Evolutionary conservation across 768 basidiomycete species (phyloP).

Genomic region (Leccinum arenicola): DNA sequence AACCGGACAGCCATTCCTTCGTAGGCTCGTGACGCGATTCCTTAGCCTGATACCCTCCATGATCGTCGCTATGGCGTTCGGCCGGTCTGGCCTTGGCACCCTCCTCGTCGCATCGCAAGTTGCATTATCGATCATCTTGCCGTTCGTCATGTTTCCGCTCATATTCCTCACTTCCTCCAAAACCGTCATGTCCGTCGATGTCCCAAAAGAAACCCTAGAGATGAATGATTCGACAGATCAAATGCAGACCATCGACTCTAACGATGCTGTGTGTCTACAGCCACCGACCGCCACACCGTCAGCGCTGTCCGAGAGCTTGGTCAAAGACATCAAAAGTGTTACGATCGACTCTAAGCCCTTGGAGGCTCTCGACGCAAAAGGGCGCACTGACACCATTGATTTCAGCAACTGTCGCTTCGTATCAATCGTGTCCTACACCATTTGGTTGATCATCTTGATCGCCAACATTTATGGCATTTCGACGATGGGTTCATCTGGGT

Average conservation of each 20-base stretch:
- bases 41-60: constrained; percentile 45
- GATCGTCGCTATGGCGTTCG: constrained; percentile 42
- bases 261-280: constrained; percentile 14
- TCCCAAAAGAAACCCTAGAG: not conserved
- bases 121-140: constrained; percentile 43
- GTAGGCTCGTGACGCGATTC: constrained; percentile 43
- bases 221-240: not conserved
- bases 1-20: constrained; percentile 27
- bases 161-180: constrained; percentile 38
- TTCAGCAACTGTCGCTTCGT: constrained; percentile 40
- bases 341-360: constrained; percentile 6
- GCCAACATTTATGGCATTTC: constrained; percentile 55
- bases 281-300: not conserved
- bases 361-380: not conserved
- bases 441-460: constrained; percentile 46
- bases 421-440: constrained; percentile 41
- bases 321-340: not conserved
- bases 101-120: constrained; percentile 52
- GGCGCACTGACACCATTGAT: constrained; percentile 30
- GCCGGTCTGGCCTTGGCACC: constrained; percentile 41
- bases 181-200: constrained; percentile 27
- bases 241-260: not conserved
- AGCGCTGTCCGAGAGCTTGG: not conserved
- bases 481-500: constrained; percentile 32
- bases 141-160: constrained; percentile 43